These are phyloP conservation scores for Turritis glabra DNA, from an alignment of 345 rosid species.

Conservation along the genomic window DNA sequence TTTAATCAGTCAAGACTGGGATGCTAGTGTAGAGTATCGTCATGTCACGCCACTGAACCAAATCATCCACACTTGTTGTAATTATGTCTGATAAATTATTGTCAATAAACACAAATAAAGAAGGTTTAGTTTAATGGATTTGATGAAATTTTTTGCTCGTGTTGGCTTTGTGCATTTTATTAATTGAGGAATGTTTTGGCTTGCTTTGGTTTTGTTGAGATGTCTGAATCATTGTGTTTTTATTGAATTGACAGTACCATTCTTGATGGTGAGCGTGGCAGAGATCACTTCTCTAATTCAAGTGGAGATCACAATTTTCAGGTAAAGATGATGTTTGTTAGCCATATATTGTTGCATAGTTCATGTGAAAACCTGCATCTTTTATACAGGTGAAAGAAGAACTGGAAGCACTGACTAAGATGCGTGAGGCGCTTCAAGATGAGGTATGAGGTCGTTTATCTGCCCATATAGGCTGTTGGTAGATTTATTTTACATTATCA, in stretches of 20 bases:
- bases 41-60: not conserved
- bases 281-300: conserved; percentile 56
- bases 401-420: conserved; percentile 51
- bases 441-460: conserved; percentile 52
- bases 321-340: conserved; percentile 42
- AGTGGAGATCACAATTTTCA: conserved; percentile 48
- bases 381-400: conserved; percentile 58
- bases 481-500: not conserved
- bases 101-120: not conserved
- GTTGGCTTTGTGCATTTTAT: not conserved
- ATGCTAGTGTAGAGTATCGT: not conserved
- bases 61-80: not conserved
- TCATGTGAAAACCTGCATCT: not conserved
- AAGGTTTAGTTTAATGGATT: not conserved
- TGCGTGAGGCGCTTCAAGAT: conserved; percentile 53
- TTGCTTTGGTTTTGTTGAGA: conserved; percentile 3
- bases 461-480: not conserved
- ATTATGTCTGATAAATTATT: not conserved
- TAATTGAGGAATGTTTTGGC: not conserved
- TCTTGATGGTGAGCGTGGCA: conserved; percentile 41
- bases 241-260: conserved; percentile 47
- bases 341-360: conserved; percentile 1
- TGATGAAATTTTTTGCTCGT: not conserved
- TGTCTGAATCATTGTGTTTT: not conserved
- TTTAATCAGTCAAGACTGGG: not conserved